Evolutionary conservation across 192 early-diverging fungal genomes (phyloP), one percentile per base, ranked within the genome.

Genomic region (Chytriomyces confervae): DNA sequence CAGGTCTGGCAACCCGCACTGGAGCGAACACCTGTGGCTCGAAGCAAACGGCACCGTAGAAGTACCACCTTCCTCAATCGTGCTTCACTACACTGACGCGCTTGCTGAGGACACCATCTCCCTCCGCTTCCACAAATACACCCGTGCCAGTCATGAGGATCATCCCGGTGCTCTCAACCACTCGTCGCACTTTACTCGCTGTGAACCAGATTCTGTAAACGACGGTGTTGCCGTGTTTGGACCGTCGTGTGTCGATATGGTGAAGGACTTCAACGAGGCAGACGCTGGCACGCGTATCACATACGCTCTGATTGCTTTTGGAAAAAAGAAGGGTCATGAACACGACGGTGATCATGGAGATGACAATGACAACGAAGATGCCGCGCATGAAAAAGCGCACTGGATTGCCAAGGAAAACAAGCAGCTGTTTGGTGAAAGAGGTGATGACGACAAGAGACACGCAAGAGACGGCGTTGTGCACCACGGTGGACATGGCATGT

Each of bases 141-240:
- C 36, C 36, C 36, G 36, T 36, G 36, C 36, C 36, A 36, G 36
- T 4, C 36, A 36, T 36, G 36, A 36, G 36, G 36, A 36, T 36
- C 36, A 36, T 36, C 36, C 36, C 36, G 36, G 36, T 36, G 53
- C 20, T 57, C 13, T 13, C 53, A 57, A 57, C 53, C 53, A 57
- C 53, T n/a, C 53, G 16, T 13, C 53, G 53, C 16, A 57, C 53
- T 57, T 70, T 29, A 70, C 69, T 3, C 46, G 69, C 16, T 70
- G 69, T 29, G 50, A 20, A 16, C 69, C 69, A 48, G 69, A 51
- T 8, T 70, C 69, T 7, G 27, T 36, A 11, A 20, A 9, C 11
- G 50, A 70, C n/a, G 69, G 69, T 29, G 69, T 70, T 50, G 69
- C 69, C 4, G 27, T 23, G 49, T 70, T 70, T 70, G 69, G 69